Evolutionary conservation across 257 asterid species (phyloP).

Genomic region (Forsythia viridissima): DNA sequence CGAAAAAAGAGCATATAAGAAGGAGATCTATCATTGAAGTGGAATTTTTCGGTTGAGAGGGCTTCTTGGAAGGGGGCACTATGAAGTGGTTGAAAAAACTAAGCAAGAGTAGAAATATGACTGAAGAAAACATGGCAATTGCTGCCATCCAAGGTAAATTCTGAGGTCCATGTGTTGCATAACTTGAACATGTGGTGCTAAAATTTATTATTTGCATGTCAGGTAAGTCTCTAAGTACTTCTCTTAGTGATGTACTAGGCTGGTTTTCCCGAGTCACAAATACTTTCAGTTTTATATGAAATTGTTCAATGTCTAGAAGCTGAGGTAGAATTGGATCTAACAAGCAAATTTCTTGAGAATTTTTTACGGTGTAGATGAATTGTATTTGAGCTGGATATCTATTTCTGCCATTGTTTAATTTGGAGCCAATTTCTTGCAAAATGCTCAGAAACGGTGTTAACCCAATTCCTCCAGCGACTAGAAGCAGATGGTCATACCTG

Average conservation of each 20-base stretch:
- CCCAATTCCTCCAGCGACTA: conserved; percentile 92
- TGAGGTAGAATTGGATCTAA: conserved; percentile 56
- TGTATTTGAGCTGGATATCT: conserved; percentile 49
- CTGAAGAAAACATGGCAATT: conserved; percentile 41
- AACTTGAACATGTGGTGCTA: conserved; percentile 29
- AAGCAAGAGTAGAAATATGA: conserved; percentile 49
- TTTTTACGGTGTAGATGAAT: conserved; percentile 51
- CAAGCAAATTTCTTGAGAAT: conserved; percentile 53
- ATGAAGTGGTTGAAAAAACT: conserved; percentile 49
- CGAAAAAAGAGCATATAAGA: conserved; percentile 53
- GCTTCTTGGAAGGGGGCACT: conserved; percentile 38
- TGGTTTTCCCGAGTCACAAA: conserved; percentile 64
- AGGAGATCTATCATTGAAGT: conserved; percentile 57
- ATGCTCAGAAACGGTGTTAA: conserved; percentile 76
- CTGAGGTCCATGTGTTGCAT: conserved; percentile 53
- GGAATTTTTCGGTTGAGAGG: conserved; percentile 40
- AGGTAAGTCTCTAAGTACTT: conserved; percentile 40
- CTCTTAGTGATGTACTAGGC: conserved; percentile 40
- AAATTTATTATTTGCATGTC: conserved; percentile 36
- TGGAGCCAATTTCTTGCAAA: conserved; percentile 52
- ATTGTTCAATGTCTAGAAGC: conserved; percentile 38
- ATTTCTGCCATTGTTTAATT: conserved; percentile 27
- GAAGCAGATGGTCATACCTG: conserved; percentile 68
- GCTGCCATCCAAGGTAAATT: conserved; percentile 43
- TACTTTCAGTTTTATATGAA: conserved; percentile 46